phyloP scores from a whole-genome alignment of 176 grass and related monocot species.

The Oryza nivara region DNA sequence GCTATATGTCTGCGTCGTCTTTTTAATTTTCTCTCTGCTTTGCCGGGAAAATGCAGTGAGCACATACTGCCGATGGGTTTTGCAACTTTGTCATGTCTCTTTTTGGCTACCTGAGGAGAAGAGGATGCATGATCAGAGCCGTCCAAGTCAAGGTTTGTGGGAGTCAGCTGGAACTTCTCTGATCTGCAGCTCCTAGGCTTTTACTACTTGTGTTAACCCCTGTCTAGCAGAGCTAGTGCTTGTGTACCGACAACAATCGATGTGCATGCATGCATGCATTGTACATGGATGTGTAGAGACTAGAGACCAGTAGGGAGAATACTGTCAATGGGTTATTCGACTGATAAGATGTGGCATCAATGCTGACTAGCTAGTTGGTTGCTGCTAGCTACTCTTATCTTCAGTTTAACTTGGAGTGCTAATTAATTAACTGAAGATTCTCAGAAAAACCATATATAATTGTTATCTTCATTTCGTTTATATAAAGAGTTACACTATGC shows the following conservation, averaged over 20 bases:
- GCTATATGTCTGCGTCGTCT: not conserved
- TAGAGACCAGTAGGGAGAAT: not conserved
- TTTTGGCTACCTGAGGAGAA: conserved; percentile 6
- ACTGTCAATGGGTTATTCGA: not conserved
- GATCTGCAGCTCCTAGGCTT: not conserved
- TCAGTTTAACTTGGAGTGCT: not conserved
- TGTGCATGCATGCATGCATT: not conserved
- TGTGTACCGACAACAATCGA: not conserved
- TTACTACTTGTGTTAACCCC: not conserved
- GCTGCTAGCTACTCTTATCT: conserved; percentile 11
- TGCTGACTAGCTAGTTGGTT: not conserved
- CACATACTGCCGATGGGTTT: not conserved
- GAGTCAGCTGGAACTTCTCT: conserved; percentile 26
- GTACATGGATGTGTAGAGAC: not conserved
- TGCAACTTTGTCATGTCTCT: not conserved
- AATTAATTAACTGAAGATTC: not conserved
- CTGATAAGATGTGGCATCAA: conserved; percentile 33
- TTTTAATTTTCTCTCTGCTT: not conserved
- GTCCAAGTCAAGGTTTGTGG: conserved; percentile 25
- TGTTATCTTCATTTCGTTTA: not conserved
- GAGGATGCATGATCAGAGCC: conserved; percentile 27
- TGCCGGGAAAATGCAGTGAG: conserved; percentile 16
- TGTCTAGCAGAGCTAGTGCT: not conserved
- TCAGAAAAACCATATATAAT: not conserved
- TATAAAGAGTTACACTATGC: not conserved